These are phyloP conservation scores for Linum trigynum DNA, from an alignment of 345 rosid species.

Conservation along the genomic window DNA sequence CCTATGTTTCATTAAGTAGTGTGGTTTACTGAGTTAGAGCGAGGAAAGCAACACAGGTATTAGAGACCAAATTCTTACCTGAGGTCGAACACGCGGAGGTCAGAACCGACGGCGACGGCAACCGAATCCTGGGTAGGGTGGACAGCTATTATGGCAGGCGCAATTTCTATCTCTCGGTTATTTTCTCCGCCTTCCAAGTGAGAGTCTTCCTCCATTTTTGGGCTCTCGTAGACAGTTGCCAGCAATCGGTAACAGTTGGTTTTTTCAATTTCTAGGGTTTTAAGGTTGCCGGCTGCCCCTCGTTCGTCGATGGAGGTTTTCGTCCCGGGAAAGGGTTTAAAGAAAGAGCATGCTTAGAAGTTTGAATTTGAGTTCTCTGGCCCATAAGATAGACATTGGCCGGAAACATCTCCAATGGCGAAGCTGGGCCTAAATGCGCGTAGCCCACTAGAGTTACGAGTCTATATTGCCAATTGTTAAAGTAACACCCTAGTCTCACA, in stretches of 20 bases:
- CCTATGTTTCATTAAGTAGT: not conserved
- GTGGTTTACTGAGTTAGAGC: not conserved
- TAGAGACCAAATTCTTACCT: slow-evolving; percentile 28
- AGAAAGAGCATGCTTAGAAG: not conserved
- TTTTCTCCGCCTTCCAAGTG: not conserved
- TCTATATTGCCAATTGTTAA: too few species aligned
- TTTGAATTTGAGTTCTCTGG: too few species aligned
- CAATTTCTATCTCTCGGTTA: slow-evolving; percentile 37
- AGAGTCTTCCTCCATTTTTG: not conserved
- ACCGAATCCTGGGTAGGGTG: slow-evolving; percentile 67
- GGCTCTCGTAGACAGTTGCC: not conserved
- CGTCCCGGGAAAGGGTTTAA: too few species aligned
- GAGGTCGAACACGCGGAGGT: slow-evolving; percentile 78
- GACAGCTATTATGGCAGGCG: slow-evolving; percentile 66
- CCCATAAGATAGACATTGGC: too few species aligned
- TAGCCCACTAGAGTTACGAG: too few species aligned
- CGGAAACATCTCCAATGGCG: too few species aligned
- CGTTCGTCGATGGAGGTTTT: not conserved
- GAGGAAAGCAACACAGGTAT: not conserved
- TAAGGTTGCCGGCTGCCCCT: not conserved
- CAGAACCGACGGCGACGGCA: slow-evolving; percentile 66
- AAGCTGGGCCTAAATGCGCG: too few species aligned
- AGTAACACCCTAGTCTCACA: too few species aligned
- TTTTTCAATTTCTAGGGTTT: not conserved
- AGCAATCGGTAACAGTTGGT: not conserved